Conservation (phyloP, 202 grass and related monocot genomes). For the Dendrocalamus latiflorus region DNA sequence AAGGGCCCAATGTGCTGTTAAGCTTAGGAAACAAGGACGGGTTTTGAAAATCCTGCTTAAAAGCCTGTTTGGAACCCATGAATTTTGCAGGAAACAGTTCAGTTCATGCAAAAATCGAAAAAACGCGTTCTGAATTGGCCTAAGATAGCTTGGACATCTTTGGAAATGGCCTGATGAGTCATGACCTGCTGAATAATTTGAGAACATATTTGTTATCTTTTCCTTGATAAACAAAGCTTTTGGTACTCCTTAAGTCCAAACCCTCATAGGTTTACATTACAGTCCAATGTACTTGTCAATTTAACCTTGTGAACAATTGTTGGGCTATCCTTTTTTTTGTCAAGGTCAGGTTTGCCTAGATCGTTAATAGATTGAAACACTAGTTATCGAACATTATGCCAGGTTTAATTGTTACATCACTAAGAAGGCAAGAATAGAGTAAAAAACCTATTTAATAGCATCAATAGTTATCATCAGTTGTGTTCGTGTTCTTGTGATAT, state of each 20-base stretch:
- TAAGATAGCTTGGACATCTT: neutral
- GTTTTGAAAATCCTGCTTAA: neutral
- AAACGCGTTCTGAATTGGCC: neutral
- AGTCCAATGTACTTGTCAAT: neutral
- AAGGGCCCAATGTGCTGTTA: neutral
- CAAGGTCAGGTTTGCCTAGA: neutral
- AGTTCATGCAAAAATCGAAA: too few species aligned
- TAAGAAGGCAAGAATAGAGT: neutral
- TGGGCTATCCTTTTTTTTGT: neutral
- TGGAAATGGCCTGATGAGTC: neutral
- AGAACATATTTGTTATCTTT: too few species aligned
- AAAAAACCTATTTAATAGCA: neutral
- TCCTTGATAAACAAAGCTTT: neutral
- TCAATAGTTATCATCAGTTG: too few species aligned
- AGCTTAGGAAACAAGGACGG: neutral
- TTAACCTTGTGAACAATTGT: neutral
- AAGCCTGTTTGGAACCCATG: neutral
- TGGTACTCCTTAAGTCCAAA: neutral
- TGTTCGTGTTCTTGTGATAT: too few species aligned
- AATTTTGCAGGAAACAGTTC: too few species aligned
- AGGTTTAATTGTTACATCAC: neutral
- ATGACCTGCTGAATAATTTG: too few species aligned
- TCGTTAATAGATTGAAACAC: neutral
- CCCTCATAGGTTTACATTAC: neutral
- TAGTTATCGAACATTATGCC: neutral